Evolutionary conservation across 2,329 filamentous ascomycete genomes (phyloP).

Genomic region (Neonectria hederae): DNA sequence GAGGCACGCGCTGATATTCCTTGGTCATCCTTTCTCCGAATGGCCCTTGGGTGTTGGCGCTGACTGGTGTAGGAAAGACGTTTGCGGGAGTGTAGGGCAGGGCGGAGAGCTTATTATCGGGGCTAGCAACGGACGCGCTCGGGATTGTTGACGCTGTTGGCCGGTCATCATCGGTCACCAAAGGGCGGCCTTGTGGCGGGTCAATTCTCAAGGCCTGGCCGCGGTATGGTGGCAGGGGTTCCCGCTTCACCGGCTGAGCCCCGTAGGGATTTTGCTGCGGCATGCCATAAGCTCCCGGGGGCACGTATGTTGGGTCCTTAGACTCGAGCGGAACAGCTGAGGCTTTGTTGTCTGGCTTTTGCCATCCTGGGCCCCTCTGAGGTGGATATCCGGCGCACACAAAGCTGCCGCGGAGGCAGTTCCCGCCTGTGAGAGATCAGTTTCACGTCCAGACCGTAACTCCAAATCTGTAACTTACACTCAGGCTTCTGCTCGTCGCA

Average conservation of each 20-base stretch:
- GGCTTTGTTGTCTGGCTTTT: conserved; percentile 77
- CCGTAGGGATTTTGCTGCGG: conserved; percentile 56
- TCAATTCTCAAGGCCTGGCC: conserved; percentile 71
- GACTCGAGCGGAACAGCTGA: conserved; percentile 81
- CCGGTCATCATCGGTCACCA: conserved; percentile 66
- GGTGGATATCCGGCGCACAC: conserved; percentile 91
- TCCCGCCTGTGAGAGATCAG: conserved; percentile 69
- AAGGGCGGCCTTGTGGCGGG: conserved; percentile 66
- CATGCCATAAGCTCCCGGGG: conserved; percentile 70
- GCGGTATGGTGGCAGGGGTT: conserved; percentile 67
- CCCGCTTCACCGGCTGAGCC: conserved; percentile 59
- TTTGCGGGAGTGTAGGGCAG: conserved; percentile 64
- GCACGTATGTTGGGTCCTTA: conserved; percentile 75
- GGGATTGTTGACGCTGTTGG: conserved; percentile 67
- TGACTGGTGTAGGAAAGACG: conserved; percentile 70
- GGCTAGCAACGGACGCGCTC: conserved; percentile 66
- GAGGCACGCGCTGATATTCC: conserved; percentile 69
- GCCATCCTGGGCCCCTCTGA: conserved; percentile 75
- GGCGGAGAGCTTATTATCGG: conserved; percentile 70
- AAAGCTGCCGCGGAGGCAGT: conserved; percentile 91
- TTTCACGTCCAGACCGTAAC: not conserved
- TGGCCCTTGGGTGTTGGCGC: conserved; percentile 59
- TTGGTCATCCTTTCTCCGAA: conserved; percentile 63
- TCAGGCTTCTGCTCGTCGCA: conserved; percentile 94
- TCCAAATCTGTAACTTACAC: conserved; percentile 68